phyloP scores from a whole-genome alignment of 768 basidiomycete species.

The Exsudoporus frostii region DNA sequence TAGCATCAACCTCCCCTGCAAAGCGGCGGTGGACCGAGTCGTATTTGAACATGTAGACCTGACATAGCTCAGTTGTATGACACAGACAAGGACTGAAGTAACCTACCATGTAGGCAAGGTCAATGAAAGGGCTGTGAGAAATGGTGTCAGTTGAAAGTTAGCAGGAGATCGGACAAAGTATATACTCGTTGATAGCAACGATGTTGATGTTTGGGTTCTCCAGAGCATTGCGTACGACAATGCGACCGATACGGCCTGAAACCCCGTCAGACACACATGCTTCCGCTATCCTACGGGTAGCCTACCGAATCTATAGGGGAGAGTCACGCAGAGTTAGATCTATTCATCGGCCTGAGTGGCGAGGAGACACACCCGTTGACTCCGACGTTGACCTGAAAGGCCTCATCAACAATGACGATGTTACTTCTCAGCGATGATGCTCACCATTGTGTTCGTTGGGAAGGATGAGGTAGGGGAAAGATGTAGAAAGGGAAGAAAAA shows the following conservation, averaged over 20 bases:
- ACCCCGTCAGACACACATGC: slow-evolving; percentile 14
- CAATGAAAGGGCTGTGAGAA: slow-evolving; percentile 84
- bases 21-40: slow-evolving; percentile 93
- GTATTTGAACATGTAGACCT: slow-evolving; percentile 99
- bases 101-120: slow-evolving; percentile 91
- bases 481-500: not conserved
- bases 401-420: slow-evolving; percentile 1
- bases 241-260: slow-evolving; percentile 95
- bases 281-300: not conserved
- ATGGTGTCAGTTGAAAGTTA: slow-evolving; percentile 2
- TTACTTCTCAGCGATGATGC: not conserved
- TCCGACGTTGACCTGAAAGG: slow-evolving; percentile 72
- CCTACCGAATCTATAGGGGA: slow-evolving; percentile 65
- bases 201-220: slow-evolving; percentile 72
- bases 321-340: slow-evolving; percentile 13
- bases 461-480: slow-evolving; percentile 3
- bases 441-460: slow-evolving; percentile 25
- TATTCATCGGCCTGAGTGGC: not conserved
- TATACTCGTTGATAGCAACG: slow-evolving; percentile 93
- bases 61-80: slow-evolving; percentile 2
- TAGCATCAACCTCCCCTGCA: slow-evolving; percentile 76
- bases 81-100: not conserved
- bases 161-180: slow-evolving; percentile 5
- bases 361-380: slow-evolving; percentile 81
- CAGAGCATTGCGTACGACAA: slow-evolving; percentile 94